Evolutionary conservation across 768 basidiomycete species (phyloP).

Genomic region (Boletus rufocinnamomeus): DNA sequence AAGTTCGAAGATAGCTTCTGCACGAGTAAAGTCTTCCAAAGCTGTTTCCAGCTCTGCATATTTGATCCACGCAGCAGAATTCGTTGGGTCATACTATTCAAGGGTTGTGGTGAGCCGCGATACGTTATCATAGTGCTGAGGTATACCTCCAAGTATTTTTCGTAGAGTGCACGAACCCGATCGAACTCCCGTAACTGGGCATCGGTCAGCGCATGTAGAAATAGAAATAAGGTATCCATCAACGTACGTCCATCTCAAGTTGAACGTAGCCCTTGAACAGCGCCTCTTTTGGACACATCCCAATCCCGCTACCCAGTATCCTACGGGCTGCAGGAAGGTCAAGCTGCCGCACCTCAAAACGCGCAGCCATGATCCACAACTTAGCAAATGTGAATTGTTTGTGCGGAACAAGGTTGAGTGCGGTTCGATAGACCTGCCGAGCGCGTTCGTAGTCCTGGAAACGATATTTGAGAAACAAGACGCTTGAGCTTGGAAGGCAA

Average conservation of each 20-base stretch:
- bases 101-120: conserved; percentile 1
- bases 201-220: conserved; percentile 10
- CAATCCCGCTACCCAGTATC: conserved; percentile 86
- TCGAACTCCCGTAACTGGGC: conserved; percentile 90
- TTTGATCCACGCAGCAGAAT: conserved; percentile 94
- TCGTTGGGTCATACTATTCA: conserved; percentile 78
- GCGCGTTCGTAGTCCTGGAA: conserved; percentile 78
- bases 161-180: conserved; percentile 84
- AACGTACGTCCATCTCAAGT: conserved; percentile 80
- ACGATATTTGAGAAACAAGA: conserved; percentile 1
- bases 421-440: conserved; percentile 91
- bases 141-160: conserved; percentile 89
- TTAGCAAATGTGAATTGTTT: conserved; percentile 98
- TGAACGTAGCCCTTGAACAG: conserved; percentile 97
- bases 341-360: conserved; percentile 85
- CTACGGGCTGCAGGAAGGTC: conserved; percentile 85
- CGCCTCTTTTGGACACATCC: conserved; percentile 94
- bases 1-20: conserved; percentile 93
- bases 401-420: conserved; percentile 86
- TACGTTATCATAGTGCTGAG: background rate
- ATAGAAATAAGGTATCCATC: background rate
- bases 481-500: background rate
- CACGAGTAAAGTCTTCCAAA: conserved; percentile 83
- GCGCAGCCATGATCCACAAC: conserved; percentile 89
- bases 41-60: conserved; percentile 90